Evolutionary conservation across 2,329 filamentous ascomycete species (phyloP).

Genomic region (Cryphonectria japonica): DNA sequence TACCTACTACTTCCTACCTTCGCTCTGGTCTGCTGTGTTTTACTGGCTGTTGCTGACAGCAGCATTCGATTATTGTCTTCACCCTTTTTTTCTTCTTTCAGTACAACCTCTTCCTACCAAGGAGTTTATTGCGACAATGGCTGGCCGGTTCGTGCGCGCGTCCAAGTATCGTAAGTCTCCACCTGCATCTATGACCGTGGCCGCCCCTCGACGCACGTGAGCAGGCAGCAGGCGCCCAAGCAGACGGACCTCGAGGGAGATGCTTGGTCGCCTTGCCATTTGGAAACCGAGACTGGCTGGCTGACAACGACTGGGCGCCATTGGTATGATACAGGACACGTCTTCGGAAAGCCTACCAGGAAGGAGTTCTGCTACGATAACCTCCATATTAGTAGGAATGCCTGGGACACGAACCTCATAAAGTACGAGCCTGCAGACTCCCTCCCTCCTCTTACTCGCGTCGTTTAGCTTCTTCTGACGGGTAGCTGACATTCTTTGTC

Average conservation of each 20-base stretch:
- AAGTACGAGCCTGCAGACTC: not conserved
- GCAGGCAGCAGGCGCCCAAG: conserved; percentile 19
- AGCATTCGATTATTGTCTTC: conserved; percentile 5
- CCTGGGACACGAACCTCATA: conserved; percentile 90
- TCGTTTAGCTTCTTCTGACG: not conserved
- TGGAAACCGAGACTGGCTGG: conserved; percentile 34
- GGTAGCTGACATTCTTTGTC: conserved; percentile 28
- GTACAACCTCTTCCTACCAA: not conserved
- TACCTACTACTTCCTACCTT: not conserved
- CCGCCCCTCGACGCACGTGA: conserved; percentile 32
- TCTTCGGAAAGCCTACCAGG: conserved; percentile 93
- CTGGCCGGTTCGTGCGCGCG: conserved; percentile 68
- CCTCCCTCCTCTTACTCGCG: not conserved
- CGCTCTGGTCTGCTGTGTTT: not conserved
- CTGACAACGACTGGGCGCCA: conserved; percentile 37
- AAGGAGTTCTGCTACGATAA: conserved; percentile 99
- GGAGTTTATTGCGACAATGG: conserved; percentile 46
- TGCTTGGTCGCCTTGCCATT: conserved; percentile 21
- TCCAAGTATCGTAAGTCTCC: conserved; percentile 67
- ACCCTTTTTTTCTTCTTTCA: conserved; percentile 4
- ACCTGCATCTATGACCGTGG: conserved; percentile 24
- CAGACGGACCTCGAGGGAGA: conserved; percentile 5
- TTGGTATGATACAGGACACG: conserved; percentile 72
- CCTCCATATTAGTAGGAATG: conserved; percentile 94
- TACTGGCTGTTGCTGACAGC: conserved; percentile 10